A percentile compares a stretch with the other conserved stretches of the same genome.
Evolutionary conservation across 1,284 basidiomycete species (phyloP).

Genomic region (Laetiporus sulphureus): DNA sequence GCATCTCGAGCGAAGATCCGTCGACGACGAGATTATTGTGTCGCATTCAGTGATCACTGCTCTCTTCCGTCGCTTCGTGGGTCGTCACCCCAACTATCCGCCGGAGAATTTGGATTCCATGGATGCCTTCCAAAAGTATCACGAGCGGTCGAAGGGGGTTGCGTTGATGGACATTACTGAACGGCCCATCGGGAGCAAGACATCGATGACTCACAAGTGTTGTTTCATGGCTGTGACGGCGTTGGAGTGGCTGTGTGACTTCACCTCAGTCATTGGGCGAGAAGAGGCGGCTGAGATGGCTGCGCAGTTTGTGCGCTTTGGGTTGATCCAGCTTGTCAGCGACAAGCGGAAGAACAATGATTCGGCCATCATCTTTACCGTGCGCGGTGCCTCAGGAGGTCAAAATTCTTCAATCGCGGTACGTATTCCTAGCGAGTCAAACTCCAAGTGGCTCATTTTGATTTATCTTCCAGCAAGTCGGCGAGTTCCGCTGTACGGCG

Average conservation of each 20-base stretch:
- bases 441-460: constrained; percentile 4
- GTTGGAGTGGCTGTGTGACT: constrained; percentile 97
- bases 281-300: constrained; percentile 98
- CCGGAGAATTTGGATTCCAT: constrained; percentile 37
- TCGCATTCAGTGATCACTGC: constrained; percentile 91
- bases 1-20: constrained; percentile 87
- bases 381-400: constrained; percentile 72
- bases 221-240: constrained; percentile 86
- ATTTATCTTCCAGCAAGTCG: constrained; percentile 56
- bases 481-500: constrained; percentile 92
- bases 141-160: constrained; percentile 76
- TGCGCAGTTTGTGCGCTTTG: constrained; percentile 96
- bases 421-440: constrained; percentile 26
- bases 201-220: constrained; percentile 52
- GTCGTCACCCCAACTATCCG: constrained; percentile 76
- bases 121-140: constrained; percentile 71
- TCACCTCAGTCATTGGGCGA: constrained; percentile 90
- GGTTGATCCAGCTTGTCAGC: constrained; percentile 82
- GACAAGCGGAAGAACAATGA: constrained; percentile 87
- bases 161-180: constrained; percentile 64
- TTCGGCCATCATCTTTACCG: constrained; percentile 83
- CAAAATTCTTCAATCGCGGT: constrained; percentile 70
- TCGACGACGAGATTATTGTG: constrained; percentile 97
- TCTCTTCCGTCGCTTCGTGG: constrained; percentile 92
- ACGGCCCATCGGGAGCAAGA: constrained; percentile 45